Base-by-base conservation (phyloP, 106 monocot species). In the Dioscorea zingiberensis region DNA sequence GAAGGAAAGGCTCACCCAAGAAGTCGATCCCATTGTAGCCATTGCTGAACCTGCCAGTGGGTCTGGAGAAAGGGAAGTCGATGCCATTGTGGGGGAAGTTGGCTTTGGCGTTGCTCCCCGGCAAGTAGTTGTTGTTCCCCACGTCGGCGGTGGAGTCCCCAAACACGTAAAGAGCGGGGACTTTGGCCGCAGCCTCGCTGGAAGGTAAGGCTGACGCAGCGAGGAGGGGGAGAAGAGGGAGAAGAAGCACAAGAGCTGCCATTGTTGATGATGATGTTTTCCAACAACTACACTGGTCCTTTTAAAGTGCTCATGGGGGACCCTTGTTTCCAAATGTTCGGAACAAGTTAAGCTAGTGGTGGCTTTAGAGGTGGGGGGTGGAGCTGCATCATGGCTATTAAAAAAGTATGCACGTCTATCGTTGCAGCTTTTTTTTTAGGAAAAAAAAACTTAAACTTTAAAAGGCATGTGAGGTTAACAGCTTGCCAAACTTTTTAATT, bases 121-220 rank as follows among this genome's bases (percentile, higher is more conserved):
- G 30, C 78, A 88, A 48, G 70, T 62, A 81, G 68, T 88, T 88
- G 64, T 88, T 88, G 70, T 88, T 88, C 21, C 88, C 88, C 44
- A 88, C 88, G 59, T 88, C 88, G 4, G 78, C 84, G 0, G 84
- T 88, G 15, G 88, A 88, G 64, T 88, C 88, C 7, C 88, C 88
- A 47, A 88, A 88, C 66, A 88, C 81, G 44, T 81, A 88, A 17
- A 88, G 62, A 9, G 81, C 84, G 57, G 81, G 84, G 32, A 88
- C 72, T 18, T 47, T 45, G 3, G 55, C 19, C 9, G 21, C 24
- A 23, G 29, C 75, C 25, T 54, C 44, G 2, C 47, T 22, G 7
- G 60, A 15, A 46, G 45, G 14, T 4, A 51, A 47, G 57, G 27
- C 45, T 1, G 55, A 18, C 25, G 13, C 48, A 27, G 51, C 13